phyloP scores from a whole-genome alignment of 148 eudicot genomes.

The Amaranthus hypochondriacus region DNA sequence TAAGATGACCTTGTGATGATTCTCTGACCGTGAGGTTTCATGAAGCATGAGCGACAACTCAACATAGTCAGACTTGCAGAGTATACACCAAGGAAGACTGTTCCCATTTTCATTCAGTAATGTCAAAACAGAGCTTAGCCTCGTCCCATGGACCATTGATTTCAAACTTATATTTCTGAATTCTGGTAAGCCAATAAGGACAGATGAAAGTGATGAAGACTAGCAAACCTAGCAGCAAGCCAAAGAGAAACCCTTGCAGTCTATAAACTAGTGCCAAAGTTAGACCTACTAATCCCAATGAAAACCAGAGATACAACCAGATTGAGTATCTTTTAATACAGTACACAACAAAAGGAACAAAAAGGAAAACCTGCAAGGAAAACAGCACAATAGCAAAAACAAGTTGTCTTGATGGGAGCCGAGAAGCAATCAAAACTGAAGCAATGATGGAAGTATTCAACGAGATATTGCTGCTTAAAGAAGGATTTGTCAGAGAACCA shows the following conservation, averaged over 20 bases:
- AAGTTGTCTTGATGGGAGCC: slow-evolving; percentile 84
- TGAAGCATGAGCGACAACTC: neutral
- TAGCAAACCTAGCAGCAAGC: slow-evolving; percentile 51
- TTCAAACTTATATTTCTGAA: slow-evolving; percentile 90
- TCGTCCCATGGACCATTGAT: slow-evolving; percentile 99
- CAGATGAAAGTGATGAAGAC: slow-evolving; percentile 69
- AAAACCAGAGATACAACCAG: slow-evolving; percentile 59
- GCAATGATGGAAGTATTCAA: slow-evolving; percentile 90
- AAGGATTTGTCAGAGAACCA: slow-evolving; percentile 51
- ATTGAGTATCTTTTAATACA: slow-evolving; percentile 76
- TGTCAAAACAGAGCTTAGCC: slow-evolving; percentile 85
- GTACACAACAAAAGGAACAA: slow-evolving; percentile 70
- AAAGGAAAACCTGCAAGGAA: slow-evolving; percentile 89
- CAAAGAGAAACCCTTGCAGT: slow-evolving; percentile 56
- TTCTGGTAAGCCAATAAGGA: slow-evolving; percentile 89
- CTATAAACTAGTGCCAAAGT: slow-evolving; percentile 52
- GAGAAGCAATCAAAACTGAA: slow-evolving; percentile 91
- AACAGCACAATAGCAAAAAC: slow-evolving; percentile 80
- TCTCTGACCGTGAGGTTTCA: neutral
- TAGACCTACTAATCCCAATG: slow-evolving; percentile 53
- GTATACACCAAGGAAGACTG: neutral
- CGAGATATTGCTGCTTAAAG: slow-evolving; percentile 66
- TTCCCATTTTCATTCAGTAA: slow-evolving; percentile 44
- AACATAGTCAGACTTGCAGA: neutral
- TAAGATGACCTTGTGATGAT: neutral